Percentiles rank a stretch among this genome's conserved stretches.
Conservation (phyloP, 1,284 basidiomycete species). For the Tausonia pullulans region DNA sequence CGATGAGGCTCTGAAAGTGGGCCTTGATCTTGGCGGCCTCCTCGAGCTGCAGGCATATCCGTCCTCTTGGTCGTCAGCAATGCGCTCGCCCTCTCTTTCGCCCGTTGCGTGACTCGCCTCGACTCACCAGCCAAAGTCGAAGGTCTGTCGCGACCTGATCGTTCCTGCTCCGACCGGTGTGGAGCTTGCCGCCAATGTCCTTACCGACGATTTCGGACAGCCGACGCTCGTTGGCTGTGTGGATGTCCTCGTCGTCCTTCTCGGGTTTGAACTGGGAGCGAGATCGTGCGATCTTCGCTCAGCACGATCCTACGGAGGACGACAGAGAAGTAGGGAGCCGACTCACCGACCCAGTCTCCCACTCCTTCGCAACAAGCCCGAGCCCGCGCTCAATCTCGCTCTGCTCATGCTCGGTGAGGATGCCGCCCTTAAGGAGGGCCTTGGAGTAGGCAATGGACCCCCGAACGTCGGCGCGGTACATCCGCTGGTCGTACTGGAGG, state of each 20-base stretch:
- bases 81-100: no score
- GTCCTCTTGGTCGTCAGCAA: not conserved
- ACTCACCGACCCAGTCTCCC: conserved; percentile 57
- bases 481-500: conserved; percentile 83
- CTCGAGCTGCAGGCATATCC: conserved; percentile 41
- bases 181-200: conserved; percentile 74
- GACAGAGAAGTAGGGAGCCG: not conserved
- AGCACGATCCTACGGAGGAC: not conserved
- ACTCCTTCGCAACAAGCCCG: conserved; percentile 66
- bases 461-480: conserved; percentile 82
- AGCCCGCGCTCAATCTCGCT: conserved; percentile 67
- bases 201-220: conserved; percentile 86
- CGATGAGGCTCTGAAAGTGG: conserved; percentile 66
- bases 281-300: not conserved
- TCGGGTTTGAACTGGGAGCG: conserved; percentile 51
- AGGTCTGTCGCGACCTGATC: conserved; percentile 98
- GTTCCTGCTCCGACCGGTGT: conserved; percentile 91
- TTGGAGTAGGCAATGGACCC: conserved; percentile 95
- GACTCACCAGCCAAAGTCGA: conserved; percentile 69
- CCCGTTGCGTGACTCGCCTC: no score
- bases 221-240: conserved; percentile 96
- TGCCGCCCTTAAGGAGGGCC: conserved; percentile 64
- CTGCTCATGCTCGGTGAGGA: conserved; percentile 66
- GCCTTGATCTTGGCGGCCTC: conserved; percentile 59
- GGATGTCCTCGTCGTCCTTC: conserved; percentile 92